Evolutionary conservation across 208 protist species (phyloP), one percentile per base, ranked within the genome.

Genomic region (Trypanosoma brucei): DNA sequence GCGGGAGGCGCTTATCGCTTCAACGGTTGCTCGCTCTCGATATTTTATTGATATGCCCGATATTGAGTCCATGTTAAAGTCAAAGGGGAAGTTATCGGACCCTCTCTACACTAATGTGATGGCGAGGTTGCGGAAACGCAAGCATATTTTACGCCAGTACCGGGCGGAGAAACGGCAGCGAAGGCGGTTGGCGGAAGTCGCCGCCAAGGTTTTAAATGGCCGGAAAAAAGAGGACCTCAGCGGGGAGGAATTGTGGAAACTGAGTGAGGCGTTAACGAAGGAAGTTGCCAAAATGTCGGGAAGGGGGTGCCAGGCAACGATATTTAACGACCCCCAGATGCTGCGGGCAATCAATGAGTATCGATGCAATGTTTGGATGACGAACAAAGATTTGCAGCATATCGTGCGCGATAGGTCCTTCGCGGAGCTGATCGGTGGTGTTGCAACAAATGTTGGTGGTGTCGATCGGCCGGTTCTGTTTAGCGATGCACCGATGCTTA

Each of bases 361-460:
- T 68, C 85, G 83, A 38, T 75, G 78, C 42, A 95, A 95, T 60
- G 77, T 79, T 48, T 95, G 89, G 86, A 95, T 95, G 89, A 93
- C 89, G 57, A 83, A 86, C 55, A 46, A 35, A 2, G 68, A 54
- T 13, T 53, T 91, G 55, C 57, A 72, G 58, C 54, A 54, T 40
- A 51, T 71, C 11, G 59, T 93, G 53, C 71, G 69, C 13, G 75
- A 79, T 34, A 36, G 37, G 22, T 57, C 39, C 5, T 79, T 83
- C 39, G 48, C 72, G 55, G 48, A 51, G 52, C 73, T 70, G 3
- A 35, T 71, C 44, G 75, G 72, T 44, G 34, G 50, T 39, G 34
- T 91, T 2, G 78, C 84, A 14, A 78, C 76, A 52, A 57, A 83
- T 31, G 78, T 95, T 13, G 81, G 86, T 34, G 89, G 84, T 13